Conservation (phyloP, 768 basidiomycete genomes). For the Boletales sp. region DNA sequence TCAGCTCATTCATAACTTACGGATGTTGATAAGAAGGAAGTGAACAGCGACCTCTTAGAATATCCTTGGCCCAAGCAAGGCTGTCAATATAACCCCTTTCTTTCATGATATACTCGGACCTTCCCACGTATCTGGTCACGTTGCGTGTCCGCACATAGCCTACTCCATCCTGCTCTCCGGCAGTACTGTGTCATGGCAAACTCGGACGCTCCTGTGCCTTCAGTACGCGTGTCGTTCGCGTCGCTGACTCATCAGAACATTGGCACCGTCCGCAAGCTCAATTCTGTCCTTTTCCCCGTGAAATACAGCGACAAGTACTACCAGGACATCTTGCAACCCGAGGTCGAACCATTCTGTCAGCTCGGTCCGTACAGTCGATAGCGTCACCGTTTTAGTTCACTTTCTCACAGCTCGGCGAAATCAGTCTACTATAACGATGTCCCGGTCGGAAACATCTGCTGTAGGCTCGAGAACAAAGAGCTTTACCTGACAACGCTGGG, state of each 20-base stretch:
- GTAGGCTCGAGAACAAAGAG: slow-evolving; percentile 67
- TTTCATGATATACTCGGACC: too few species aligned
- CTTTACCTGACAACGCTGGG: slow-evolving; percentile 91
- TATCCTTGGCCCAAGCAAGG: slow-evolving; percentile 18
- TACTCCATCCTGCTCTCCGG: slow-evolving; percentile 3
- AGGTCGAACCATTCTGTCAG: slow-evolving; percentile 84
- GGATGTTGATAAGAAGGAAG: slow-evolving; percentile 22
- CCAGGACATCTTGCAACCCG: slow-evolving; percentile 67
- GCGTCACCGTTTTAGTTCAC: slow-evolving; percentile 6
- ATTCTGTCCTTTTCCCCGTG: slow-evolving; percentile 83
- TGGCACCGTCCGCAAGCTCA: slow-evolving; percentile 61
- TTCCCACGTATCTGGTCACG: slow-evolving; percentile 25
- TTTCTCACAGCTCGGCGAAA: slow-evolving; percentile 24
- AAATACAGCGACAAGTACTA: slow-evolving; percentile 90
- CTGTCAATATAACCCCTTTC: slow-evolving; percentile 3
- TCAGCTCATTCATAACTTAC: slow-evolving; percentile 22
- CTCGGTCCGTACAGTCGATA: slow-evolving; percentile 57
- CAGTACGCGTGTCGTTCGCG: slow-evolving; percentile 61
- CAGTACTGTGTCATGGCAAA: slow-evolving; percentile 18
- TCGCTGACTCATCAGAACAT: slow-evolving; percentile 79
- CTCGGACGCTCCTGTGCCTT: slow-evolving; percentile 19
- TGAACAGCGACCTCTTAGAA: slow-evolving; percentile 17
- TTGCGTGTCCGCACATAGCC: slow-evolving; percentile 12
- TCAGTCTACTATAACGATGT: slow-evolving; percentile 92
- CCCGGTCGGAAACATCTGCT: slow-evolving; percentile 86